Evolutionary conservation across 2,329 filamentous ascomycete genomes (phyloP).

Genomic region (Tolypocladium paradoxum): DNA sequence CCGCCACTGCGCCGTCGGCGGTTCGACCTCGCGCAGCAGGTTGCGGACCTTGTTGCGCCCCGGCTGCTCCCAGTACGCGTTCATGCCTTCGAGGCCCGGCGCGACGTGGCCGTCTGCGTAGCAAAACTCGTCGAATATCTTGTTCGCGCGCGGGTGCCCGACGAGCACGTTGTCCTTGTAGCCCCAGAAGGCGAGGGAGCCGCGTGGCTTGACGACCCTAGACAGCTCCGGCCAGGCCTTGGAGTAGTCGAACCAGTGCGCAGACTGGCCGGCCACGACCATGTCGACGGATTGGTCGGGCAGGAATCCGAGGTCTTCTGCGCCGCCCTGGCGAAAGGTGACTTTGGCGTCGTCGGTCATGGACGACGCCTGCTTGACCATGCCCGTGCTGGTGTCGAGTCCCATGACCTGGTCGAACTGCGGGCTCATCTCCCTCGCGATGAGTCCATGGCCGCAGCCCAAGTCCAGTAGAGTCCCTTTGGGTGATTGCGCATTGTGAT

Average conservation of each 20-base stretch:
- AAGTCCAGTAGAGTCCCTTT: conserved; percentile 39
- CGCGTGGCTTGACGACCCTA: conserved; percentile 41
- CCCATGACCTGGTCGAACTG: conserved; percentile 40
- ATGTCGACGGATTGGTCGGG: conserved; percentile 39
- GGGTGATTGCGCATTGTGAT: conserved; percentile 30
- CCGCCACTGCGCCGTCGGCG: conserved; percentile 40
- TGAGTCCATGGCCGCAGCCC: conserved; percentile 52
- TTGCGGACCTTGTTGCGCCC: conserved; percentile 44
- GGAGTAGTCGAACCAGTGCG: conserved; percentile 55
- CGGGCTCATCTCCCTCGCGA: conserved; percentile 41
- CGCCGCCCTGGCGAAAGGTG: conserved; percentile 35
- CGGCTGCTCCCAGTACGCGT: conserved; percentile 50
- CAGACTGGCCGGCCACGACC: conserved; percentile 42
- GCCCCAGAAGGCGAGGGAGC: conserved; percentile 54
- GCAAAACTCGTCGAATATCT: conserved; percentile 42
- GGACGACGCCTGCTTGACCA: conserved; percentile 40
- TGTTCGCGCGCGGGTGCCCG: conserved; percentile 38
- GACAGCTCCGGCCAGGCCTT: conserved; percentile 44
- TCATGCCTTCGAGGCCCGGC: conserved; percentile 37
- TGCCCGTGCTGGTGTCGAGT: conserved; percentile 45
- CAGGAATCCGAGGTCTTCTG: conserved; percentile 44
- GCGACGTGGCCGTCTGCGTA: conserved; percentile 38
- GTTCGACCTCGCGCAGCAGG: conserved; percentile 38
- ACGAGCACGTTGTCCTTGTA: conserved; percentile 55
- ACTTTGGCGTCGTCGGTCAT: conserved; percentile 33